A percentile compares a stretch with the other conserved stretches of the same genome.
Conservation (phyloP, 192 early-diverging fungal genomes). For the Cetraspora pellucida region DNA sequence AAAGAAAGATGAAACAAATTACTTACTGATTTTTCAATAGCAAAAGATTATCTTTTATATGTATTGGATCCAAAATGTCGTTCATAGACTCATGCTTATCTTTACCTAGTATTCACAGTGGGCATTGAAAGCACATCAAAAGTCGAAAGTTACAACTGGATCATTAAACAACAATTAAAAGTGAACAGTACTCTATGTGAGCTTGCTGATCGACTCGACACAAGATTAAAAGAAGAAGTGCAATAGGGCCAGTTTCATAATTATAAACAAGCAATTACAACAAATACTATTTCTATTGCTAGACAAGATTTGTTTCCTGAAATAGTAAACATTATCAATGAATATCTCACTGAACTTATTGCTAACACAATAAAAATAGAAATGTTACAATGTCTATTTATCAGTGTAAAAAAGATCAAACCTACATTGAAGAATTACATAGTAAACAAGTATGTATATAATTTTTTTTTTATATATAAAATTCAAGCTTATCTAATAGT, state of each 20-base stretch:
- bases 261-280: slow-evolving; percentile 3
- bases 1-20: slow-evolving; percentile 5
- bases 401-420: background rate
- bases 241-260: background rate
- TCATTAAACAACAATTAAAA: background rate
- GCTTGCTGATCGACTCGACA: background rate
- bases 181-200: background rate
- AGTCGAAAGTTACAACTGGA: background rate
- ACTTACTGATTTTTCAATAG: background rate
- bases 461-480: background rate
- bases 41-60: background rate
- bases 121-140: background rate
- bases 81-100: background rate
- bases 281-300: background rate
- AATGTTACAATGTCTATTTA: background rate
- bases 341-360: background rate
- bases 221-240: background rate
- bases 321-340: background rate
- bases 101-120: background rate
- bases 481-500: background rate
- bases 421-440: background rate
- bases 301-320: background rate
- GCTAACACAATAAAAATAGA: background rate
- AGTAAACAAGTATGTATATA: background rate
- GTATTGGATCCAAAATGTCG: background rate